Base-by-base conservation (phyloP, 2,329 filamentous ascomycete species). In the Sporothrix euskadiensis region DNA sequence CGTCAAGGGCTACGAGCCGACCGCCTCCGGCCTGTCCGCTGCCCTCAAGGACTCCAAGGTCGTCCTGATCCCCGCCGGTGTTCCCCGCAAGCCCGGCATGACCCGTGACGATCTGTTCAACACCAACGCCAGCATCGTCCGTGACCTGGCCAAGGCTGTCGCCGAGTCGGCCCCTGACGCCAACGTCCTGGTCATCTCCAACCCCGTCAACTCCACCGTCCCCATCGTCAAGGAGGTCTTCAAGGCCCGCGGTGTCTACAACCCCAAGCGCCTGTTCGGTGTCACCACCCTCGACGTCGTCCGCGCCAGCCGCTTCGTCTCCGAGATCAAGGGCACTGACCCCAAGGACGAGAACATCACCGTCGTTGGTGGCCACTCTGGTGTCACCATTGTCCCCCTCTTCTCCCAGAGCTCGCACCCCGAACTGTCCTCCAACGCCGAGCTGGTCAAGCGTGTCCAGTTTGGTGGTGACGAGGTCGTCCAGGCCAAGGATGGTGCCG, bases 41-140 rank as follows among this genome's bases (percentile, higher is more conserved):
- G 91, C 91, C 81, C 90, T 99, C 83, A 92, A 93, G 86, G 94
- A 89, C 82, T 87, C 94, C 81, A 94, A 98, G 85, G 91, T 99
- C 80, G 93, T 99, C 81, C 90, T 99, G 82, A 98, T 99, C 84
- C 96, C 96, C 81, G 96, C 96, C 81, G 96, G 96, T 88, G 95
- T 99, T 78, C 96, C 96, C 82, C 94, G 96, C 87, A 98, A 98
- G 90, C 96, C 96, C 83, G 96, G 96, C 86, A 99, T 99, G 96
- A 97, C 93, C 86, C 94, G 96, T 88, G 96, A 99, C 86, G 95
- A 99, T 84, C 92, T 99, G 77, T 99, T 99, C 94, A 98, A 98
- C 91, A 99, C 95, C 89, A 99, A 99, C 85, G 96, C 96, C 84
- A 97, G 94, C 83, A 99, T 99, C 84, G 96, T 99, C 83, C 94